Percentiles rank a stretch among this genome's conserved stretches.
phyloP scores from a whole-genome alignment of 306 rosid genomes.

The Neltuma alba region DNA sequence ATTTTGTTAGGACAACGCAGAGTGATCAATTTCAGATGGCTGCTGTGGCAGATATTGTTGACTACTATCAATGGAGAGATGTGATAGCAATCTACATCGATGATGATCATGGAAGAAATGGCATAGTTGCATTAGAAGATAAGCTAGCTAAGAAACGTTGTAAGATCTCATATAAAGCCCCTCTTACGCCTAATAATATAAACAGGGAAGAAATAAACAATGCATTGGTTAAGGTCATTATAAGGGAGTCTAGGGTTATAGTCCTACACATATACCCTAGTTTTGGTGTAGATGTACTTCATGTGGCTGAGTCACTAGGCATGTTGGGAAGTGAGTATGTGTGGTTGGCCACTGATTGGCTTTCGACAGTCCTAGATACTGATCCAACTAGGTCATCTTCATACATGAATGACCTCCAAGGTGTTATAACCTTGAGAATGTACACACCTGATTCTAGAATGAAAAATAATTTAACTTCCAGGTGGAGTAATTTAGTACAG shows the following conservation, averaged over 20 bases:
- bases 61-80: constrained; percentile 71
- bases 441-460: constrained; percentile 58
- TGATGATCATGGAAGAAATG: constrained; percentile 85
- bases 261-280: constrained; percentile 54
- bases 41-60: constrained; percentile 69
- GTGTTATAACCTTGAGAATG: constrained; percentile 65
- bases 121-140: constrained; percentile 66
- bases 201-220: constrained; percentile 48
- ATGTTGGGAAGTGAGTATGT: constrained; percentile 78
- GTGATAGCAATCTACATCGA: constrained; percentile 74
- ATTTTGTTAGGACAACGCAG: constrained; percentile 65
- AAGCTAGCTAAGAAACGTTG: constrained; percentile 66
- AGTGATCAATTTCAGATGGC: constrained; percentile 78
- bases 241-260: constrained; percentile 66
- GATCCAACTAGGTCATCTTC: constrained; percentile 34
- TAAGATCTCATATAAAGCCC: constrained; percentile 66
- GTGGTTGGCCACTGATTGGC: constrained; percentile 83
- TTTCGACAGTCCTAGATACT: constrained; percentile 57
- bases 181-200: constrained; percentile 39
- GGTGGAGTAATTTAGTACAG: constrained; percentile 60
- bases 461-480: constrained; percentile 52
- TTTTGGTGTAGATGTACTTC: constrained; percentile 52
- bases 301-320: constrained; percentile 55
- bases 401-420: constrained; percentile 57
- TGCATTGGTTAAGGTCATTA: constrained; percentile 55